Percentiles rank a stretch among this genome's conserved stretches.
Conservation (phyloP, 1,284 basidiomycete genomes). For the Tremellales sp. region DNA sequence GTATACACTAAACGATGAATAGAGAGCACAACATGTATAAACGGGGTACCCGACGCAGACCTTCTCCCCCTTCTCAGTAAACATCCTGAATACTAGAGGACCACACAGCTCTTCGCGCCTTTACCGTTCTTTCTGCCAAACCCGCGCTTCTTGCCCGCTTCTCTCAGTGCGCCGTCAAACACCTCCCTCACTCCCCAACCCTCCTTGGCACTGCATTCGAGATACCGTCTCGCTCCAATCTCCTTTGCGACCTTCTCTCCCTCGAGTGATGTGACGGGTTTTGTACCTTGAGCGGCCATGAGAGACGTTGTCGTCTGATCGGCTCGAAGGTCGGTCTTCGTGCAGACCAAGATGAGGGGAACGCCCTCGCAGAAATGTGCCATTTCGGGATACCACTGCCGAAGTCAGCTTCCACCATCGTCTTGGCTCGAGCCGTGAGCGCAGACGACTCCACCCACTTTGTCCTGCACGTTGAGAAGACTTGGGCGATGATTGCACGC, state of each 20-base stretch:
- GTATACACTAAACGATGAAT: neutral
- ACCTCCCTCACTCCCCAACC: constrained; percentile 87
- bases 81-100: constrained; percentile 57
- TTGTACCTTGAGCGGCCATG: constrained; percentile 84
- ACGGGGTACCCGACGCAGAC: neutral
- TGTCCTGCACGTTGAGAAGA: constrained; percentile 86
- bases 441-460: constrained; percentile 36
- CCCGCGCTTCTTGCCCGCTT: constrained; percentile 63
- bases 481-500: constrained; percentile 95
- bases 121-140: constrained; percentile 69
- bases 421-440: neutral
- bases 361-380: constrained; percentile 94
- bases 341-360: constrained; percentile 86
- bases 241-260: constrained; percentile 76
- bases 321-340: constrained; percentile 84
- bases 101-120: constrained; percentile 69
- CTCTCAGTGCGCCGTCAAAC: constrained; percentile 81
- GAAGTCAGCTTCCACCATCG: constrained; percentile 1
- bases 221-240: constrained; percentile 84
- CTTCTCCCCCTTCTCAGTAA: neutral
- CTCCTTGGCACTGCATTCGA: constrained; percentile 92
- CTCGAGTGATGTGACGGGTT: constrained; percentile 74
- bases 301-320: constrained; percentile 87
- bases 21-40: constrained; percentile 6
- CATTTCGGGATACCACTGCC: constrained; percentile 94